phyloP scores from a whole-genome alignment of 2,329 filamentous ascomycete species.

The Conoideocrella luteorostrata region DNA sequence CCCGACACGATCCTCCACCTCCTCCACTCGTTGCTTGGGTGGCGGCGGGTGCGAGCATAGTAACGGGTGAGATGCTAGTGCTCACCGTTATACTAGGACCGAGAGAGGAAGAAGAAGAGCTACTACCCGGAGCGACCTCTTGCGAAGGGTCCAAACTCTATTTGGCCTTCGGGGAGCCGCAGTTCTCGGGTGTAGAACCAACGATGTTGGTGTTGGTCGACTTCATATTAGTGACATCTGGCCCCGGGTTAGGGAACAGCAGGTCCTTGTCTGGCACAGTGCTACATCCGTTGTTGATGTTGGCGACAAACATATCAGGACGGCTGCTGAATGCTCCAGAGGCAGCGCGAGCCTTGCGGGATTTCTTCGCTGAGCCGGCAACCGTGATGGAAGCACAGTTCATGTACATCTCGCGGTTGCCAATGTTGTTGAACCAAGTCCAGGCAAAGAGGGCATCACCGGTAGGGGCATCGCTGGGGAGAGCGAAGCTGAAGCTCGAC shows the following conservation, averaged over 20 bases:
- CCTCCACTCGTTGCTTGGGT: neutral
- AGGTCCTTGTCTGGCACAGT: conserved; percentile 53
- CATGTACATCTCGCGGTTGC: conserved; percentile 83
- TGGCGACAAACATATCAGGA: conserved; percentile 66
- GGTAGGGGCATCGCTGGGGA: conserved; percentile 56
- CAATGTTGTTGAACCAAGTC: conserved; percentile 71
- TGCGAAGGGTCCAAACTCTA: no score
- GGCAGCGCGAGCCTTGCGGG: conserved; percentile 22
- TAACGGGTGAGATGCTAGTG: neutral
- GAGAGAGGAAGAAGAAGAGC: no score
- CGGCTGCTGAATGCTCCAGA: conserved; percentile 43
- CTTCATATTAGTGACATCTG: conserved; percentile 39
- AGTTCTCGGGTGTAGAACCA: conserved; percentile 23
- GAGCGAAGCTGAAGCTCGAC: conserved; percentile 55
- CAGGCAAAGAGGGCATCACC: conserved; percentile 63
- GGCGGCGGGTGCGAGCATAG: neutral
- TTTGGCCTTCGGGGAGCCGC: neutral
- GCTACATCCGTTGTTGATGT: conserved; percentile 53
- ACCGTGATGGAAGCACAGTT: conserved; percentile 71
- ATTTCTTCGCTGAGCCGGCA: conserved; percentile 23
- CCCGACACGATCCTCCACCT: neutral
- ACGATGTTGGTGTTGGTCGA: conserved; percentile 27
- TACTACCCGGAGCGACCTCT: neutral
- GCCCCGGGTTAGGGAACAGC: conserved; percentile 60
- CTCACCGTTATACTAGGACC: neutral